Evolutionary conservation across 495 filamentous ascomycete species (phyloP).

Genomic region (Podospora sp.): DNA sequence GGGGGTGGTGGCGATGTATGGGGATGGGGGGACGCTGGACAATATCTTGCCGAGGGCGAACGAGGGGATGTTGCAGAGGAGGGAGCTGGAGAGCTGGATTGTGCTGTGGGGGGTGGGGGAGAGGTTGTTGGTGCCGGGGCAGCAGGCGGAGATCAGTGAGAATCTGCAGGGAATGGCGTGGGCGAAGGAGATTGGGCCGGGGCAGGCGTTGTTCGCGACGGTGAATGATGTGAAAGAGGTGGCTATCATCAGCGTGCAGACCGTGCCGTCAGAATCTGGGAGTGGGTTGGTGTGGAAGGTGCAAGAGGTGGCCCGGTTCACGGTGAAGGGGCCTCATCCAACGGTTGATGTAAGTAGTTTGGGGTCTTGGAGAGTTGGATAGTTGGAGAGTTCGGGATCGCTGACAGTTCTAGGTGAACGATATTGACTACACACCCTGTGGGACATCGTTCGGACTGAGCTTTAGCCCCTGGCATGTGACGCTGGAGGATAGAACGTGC

Average conservation of each 20-base stretch:
- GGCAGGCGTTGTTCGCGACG: slow-evolving; percentile 45
- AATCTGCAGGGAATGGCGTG: slow-evolving; percentile 49
- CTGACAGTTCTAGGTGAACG: slow-evolving; percentile 26
- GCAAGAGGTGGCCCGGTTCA: slow-evolving; percentile 45
- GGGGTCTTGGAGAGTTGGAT: too few relatives aligned
- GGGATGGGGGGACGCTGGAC: slow-evolving; percentile 39
- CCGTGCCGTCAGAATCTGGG: slow-evolving; percentile 24
- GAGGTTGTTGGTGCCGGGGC: slow-evolving; percentile 46
- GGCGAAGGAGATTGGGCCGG: slow-evolving; percentile 43
- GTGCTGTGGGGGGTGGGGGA: slow-evolving; percentile 53
- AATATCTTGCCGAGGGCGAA: slow-evolving; percentile 32
- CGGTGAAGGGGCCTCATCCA: slow-evolving; percentile 46
- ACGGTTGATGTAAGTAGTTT: slow-evolving; percentile 33
- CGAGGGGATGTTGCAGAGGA: slow-evolving; percentile 34
- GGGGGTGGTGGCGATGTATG: slow-evolving; percentile 47
- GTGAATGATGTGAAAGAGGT: slow-evolving; percentile 48
- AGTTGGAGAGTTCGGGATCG: background rate
- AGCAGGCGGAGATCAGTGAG: slow-evolving; percentile 40
- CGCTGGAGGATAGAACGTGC: slow-evolving; percentile 32
- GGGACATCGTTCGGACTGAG: slow-evolving; percentile 49
- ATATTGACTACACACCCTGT: slow-evolving; percentile 44
- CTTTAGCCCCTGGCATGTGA: slow-evolving; percentile 47
- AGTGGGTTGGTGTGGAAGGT: slow-evolving; percentile 44
- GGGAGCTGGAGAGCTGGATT: slow-evolving; percentile 36
- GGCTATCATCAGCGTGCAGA: slow-evolving; percentile 47